Evolutionary conservation across 1,139 yeast genomes (phyloP).

Genomic region (Protomyces gravidus): DNA sequence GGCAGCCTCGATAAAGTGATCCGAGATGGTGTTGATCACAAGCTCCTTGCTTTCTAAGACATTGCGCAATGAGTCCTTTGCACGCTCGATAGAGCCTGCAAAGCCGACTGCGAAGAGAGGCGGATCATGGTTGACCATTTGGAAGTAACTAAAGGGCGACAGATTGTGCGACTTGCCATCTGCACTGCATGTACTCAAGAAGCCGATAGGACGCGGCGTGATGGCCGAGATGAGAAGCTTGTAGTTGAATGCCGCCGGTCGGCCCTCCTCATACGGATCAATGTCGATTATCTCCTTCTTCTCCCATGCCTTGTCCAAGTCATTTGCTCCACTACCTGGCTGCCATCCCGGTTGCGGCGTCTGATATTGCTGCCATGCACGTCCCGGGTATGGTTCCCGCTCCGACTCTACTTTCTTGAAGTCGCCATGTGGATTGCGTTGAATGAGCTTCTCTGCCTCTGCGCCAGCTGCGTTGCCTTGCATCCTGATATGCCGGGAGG

Average conservation of each 20-base stretch:
- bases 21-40: slow-evolving; percentile 58
- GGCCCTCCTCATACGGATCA: slow-evolving; percentile 50
- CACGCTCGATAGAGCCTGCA: slow-evolving; percentile 43
- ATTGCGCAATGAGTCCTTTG: slow-evolving; percentile 53
- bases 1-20: slow-evolving; percentile 64
- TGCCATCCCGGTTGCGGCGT: slow-evolving; percentile 46
- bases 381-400: neutral
- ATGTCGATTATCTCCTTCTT: slow-evolving; percentile 47
- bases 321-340: slow-evolving; percentile 50
- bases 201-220: slow-evolving; percentile 59
- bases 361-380: slow-evolving; percentile 28
- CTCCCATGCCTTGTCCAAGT: slow-evolving; percentile 39
- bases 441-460: neutral
- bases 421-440: slow-evolving; percentile 14
- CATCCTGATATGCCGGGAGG: too few relatives aligned
- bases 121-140: slow-evolving; percentile 52
- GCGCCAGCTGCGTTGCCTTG: slow-evolving; percentile 6
- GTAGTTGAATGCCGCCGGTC: slow-evolving; percentile 50
- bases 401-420: slow-evolving; percentile 11
- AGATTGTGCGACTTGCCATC: slow-evolving; percentile 48
- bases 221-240: slow-evolving; percentile 50
- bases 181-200: slow-evolving; percentile 48
- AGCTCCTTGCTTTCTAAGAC: slow-evolving; percentile 52
- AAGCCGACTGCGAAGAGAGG: slow-evolving; percentile 56
- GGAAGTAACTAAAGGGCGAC: slow-evolving; percentile 59